Evolutionary conservation across 257 asterid species (phyloP).

Genomic region (Nicotiana knightiana): DNA sequence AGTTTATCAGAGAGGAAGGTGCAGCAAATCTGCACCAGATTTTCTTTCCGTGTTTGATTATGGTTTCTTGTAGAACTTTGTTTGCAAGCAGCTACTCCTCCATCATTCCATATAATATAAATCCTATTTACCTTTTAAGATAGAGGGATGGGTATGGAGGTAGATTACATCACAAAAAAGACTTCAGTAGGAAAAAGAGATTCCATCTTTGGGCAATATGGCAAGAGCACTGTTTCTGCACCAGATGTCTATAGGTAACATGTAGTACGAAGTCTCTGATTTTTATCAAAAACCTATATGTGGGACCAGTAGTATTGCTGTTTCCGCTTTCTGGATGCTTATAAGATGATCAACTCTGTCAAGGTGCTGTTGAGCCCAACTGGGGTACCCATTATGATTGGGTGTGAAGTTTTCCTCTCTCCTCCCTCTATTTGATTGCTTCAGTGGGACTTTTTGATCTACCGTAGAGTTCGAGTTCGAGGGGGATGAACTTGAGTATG

Average conservation of each 20-base stretch:
- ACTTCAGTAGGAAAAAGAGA: background rate
- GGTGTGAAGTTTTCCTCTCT: background rate
- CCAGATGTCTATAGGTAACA: background rate
- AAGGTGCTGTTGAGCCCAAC: background rate
- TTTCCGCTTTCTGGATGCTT: background rate
- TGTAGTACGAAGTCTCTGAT: background rate
- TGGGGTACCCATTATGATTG: background rate
- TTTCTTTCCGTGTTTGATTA: background rate
- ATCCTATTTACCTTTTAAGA: background rate
- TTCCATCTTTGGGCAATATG: background rate
- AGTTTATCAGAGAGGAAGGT: background rate
- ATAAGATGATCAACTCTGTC: background rate
- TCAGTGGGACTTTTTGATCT: no score
- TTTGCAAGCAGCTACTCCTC: background rate
- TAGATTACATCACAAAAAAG: background rate
- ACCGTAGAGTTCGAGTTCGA: background rate
- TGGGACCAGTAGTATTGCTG: slow-evolving; percentile 1
- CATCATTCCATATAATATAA: background rate
- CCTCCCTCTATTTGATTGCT: background rate
- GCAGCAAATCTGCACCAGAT: background rate
- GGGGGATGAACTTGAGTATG: background rate
- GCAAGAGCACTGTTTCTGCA: background rate
- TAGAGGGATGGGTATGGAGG: background rate
- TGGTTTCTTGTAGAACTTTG: background rate
- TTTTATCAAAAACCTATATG: background rate